These are phyloP conservation scores for Royoungia palumana DNA, from an alignment of 768 basidiomycete genomes.

Conservation along the genomic window DNA sequence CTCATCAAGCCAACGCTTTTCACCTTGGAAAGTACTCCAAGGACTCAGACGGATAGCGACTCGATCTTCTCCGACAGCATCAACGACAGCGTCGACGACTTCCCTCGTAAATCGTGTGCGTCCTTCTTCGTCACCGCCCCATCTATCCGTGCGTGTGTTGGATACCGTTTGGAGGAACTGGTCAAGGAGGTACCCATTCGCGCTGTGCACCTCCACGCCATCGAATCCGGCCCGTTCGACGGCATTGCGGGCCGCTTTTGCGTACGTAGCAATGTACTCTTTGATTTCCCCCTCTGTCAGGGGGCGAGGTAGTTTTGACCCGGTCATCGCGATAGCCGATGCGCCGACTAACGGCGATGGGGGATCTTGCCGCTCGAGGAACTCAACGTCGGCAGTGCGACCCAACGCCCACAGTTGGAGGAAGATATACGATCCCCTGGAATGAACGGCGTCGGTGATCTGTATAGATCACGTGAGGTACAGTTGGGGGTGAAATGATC, in stretches of 20 bases:
- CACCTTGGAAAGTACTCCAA: slow-evolving; percentile 45
- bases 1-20: not conserved
- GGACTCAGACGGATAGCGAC: slow-evolving; percentile 57
- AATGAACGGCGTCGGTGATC: slow-evolving; percentile 57
- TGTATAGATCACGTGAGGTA: slow-evolving; percentile 15
- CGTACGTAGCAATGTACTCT: slow-evolving; percentile 28
- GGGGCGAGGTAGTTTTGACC: slow-evolving; percentile 14
- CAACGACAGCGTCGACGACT: slow-evolving; percentile 41
- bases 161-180: slow-evolving; percentile 43
- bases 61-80: slow-evolving; percentile 50
- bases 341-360: slow-evolving; percentile 33
- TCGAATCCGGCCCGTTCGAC: slow-evolving; percentile 41
- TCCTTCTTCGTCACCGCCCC: slow-evolving; percentile 60
- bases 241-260: slow-evolving; percentile 32
- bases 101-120: slow-evolving; percentile 45
- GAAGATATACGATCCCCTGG: slow-evolving; percentile 43
- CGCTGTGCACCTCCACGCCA: slow-evolving; percentile 43
- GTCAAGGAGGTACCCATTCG: slow-evolving; percentile 49
- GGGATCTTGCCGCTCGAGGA: slow-evolving; percentile 37
- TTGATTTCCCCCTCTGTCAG: slow-evolving; percentile 32
- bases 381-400: slow-evolving; percentile 36
- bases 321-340: slow-evolving; percentile 27
- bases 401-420: slow-evolving; percentile 55
- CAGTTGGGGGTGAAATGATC: too few relatives aligned
- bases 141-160: slow-evolving; percentile 52